Conservation (phyloP, 805 yeast species). For the Sungouiozyma intestinalis region DNA sequence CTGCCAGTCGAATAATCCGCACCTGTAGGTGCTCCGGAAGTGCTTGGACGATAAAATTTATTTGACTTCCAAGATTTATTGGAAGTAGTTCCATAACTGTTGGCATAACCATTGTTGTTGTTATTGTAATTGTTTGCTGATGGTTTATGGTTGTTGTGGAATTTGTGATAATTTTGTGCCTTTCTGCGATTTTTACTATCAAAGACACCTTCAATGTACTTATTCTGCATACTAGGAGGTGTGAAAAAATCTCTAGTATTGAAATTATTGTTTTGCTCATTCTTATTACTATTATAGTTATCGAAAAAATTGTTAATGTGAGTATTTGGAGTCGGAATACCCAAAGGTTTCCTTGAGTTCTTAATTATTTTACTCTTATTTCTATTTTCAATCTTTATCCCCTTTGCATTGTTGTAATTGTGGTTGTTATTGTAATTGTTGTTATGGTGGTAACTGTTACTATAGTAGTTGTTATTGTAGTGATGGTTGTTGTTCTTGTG, state of each 20-base stretch:
- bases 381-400: constrained; percentile 20
- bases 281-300: constrained; percentile 22
- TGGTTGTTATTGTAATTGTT: constrained; percentile 4
- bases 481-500: constrained; percentile 2
- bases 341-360: constrained; percentile 47
- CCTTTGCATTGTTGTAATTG: constrained; percentile 13
- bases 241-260: constrained; percentile 68
- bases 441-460: background rate
- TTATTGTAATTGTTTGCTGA: constrained; percentile 8
- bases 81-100: constrained; percentile 1
- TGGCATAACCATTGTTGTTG: constrained; percentile 1
- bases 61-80: constrained; percentile 4
- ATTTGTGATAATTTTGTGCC: constrained; percentile 17
- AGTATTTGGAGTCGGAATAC: constrained; percentile 49
- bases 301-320: constrained; percentile 33
- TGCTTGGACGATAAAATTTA: constrained; percentile 17
- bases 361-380: constrained; percentile 20
- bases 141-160: constrained; percentile 6
- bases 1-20: background rate
- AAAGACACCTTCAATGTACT: constrained; percentile 56
- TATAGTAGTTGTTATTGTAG: background rate
- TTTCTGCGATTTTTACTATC: constrained; percentile 20
- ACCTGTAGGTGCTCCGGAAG: constrained; percentile 13
- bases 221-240: constrained; percentile 62
- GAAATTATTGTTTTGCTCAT: constrained; percentile 24